These are phyloP conservation scores for Cercospora sp. DNA, from an alignment of 2,329 filamentous ascomycete species.

Conservation along the genomic window DNA sequence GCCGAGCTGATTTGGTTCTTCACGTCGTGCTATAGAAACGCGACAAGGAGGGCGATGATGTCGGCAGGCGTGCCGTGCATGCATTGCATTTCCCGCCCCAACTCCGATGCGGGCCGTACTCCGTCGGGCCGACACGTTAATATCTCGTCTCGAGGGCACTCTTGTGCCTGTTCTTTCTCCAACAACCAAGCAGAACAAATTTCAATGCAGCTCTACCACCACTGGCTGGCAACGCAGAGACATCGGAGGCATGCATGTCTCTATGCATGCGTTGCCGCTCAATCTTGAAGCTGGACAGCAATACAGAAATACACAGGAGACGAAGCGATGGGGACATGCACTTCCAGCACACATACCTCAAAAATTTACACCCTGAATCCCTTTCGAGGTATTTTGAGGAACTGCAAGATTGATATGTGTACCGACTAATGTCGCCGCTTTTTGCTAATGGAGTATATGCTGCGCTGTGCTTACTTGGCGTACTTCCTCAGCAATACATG, in stretches of 20 bases:
- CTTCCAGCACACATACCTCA: too few species aligned
- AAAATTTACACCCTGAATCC: too few species aligned
- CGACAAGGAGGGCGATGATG: not conserved
- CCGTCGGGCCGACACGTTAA: not conserved
- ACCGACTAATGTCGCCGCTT: not conserved
- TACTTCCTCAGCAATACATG: conserved; percentile 24
- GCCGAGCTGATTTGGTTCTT: not conserved
- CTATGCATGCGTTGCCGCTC: too few species aligned
- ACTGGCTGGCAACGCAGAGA: too few species aligned
- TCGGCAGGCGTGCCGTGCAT: not conserved
- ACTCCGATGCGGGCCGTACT: not conserved
- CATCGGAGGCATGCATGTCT: too few species aligned
- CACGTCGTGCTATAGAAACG: not conserved
- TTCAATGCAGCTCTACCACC: too few species aligned
- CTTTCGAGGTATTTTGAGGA: not conserved
- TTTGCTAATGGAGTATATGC: too few species aligned
- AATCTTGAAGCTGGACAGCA: too few species aligned
- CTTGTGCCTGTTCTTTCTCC: not conserved
- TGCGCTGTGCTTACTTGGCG: not conserved
- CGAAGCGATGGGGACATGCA: too few species aligned
- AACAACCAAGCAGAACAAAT: too few species aligned
- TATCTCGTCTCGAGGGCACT: not conserved
- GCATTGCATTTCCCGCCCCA: not conserved
- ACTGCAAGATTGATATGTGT: not conserved
- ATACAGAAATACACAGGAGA: too few species aligned